A percentile compares a stretch with the other conserved stretches of the same genome.
Conservation (phyloP, 2,329 filamentous ascomycete genomes). For the Kalmusia sp. region DNA sequence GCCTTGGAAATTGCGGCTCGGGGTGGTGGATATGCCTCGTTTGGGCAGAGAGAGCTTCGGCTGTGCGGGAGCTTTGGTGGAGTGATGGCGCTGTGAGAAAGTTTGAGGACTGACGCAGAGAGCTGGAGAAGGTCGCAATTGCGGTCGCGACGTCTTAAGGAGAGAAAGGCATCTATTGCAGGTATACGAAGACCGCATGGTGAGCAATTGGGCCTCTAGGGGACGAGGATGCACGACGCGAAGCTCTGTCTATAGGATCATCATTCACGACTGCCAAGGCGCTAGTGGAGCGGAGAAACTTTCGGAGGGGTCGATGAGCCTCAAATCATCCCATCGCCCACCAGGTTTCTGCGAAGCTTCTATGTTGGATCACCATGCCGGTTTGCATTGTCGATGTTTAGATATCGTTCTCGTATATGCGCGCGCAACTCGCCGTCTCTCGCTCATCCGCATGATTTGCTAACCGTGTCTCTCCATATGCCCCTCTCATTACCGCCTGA, state of each 20-base stretch:
- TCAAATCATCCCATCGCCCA: no score
- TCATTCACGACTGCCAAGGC: constrained; percentile 27
- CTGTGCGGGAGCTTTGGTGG: constrained; percentile 38
- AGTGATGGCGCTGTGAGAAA: constrained; percentile 37
- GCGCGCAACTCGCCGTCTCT: background rate
- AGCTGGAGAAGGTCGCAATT: constrained; percentile 30
- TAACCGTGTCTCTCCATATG: background rate
- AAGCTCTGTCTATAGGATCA: constrained; percentile 19
- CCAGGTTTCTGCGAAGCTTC: no score
- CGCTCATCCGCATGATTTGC: background rate
- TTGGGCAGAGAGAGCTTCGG: constrained; percentile 32
- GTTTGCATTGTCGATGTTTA: no score
- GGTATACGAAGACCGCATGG: constrained; percentile 49
- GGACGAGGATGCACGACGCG: constrained; percentile 8
- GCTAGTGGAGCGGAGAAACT: constrained; percentile 15
- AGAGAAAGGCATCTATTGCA: constrained; percentile 49
- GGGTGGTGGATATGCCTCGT: constrained; percentile 40
- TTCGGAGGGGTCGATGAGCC: no score
- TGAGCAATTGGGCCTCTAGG: constrained; percentile 25
- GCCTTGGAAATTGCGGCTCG: constrained; percentile 32
- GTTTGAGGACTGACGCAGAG: constrained; percentile 34
- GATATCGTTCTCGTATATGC: background rate
- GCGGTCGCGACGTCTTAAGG: constrained; percentile 37
- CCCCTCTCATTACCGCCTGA: background rate
- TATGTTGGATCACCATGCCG: no score